Percentiles rank a stretch among this genome's conserved stretches.
These are phyloP conservation scores for Geum urbanum DNA, from an alignment of 306 rosid genomes.

Conservation along the genomic window DNA sequence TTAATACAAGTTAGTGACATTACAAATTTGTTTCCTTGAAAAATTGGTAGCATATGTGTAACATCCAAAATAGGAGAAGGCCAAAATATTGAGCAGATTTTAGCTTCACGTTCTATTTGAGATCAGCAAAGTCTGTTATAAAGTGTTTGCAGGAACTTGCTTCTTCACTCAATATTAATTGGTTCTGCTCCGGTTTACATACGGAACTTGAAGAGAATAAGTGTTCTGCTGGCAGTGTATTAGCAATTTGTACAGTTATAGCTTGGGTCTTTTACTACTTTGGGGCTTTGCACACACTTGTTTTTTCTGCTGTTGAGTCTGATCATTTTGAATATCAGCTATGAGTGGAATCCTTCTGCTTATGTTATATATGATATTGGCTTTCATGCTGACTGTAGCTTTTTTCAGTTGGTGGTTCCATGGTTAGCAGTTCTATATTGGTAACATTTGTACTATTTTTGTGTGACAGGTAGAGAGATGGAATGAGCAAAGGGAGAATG, in stretches of 20 bases:
- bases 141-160: not conserved
- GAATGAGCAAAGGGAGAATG: slow-evolving; percentile 97
- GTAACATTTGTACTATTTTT: slow-evolving; percentile 10
- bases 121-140: not conserved
- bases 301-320: not conserved
- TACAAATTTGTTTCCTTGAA: not conserved
- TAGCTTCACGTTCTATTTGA: not conserved
- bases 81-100: not conserved
- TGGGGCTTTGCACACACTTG: not conserved
- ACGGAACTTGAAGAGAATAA: not conserved
- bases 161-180: not conserved
- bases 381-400: not conserved
- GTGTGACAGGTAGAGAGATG: slow-evolving; percentile 73
- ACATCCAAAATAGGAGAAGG: too few species aligned
- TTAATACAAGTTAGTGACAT: too few species aligned
- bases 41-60: too few species aligned
- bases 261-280: not conserved
- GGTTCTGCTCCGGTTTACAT: not conserved
- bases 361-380: not conserved
- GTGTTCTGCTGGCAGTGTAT: not conserved
- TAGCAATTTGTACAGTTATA: not conserved
- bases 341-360: not conserved
- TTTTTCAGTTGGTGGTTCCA: not conserved
- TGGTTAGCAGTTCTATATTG: not conserved
- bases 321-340: not conserved